Evolutionary conservation across 768 basidiomycete species (phyloP).

Genomic region (Panaeolus papilionaceus): DNA sequence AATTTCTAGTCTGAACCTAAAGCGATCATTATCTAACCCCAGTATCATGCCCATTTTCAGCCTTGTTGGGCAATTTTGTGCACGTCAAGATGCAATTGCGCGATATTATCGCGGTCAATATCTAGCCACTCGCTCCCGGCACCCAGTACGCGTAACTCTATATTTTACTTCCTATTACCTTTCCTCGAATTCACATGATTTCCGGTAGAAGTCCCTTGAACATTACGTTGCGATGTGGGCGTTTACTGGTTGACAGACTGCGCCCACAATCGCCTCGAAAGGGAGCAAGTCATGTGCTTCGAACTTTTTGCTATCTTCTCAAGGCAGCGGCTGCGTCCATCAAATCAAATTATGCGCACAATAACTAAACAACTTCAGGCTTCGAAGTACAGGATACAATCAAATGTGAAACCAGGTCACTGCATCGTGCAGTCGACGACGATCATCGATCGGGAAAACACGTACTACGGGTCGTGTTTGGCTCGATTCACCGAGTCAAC

Average conservation of each 20-base stretch:
- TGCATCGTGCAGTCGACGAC: background rate
- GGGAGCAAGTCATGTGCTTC: background rate
- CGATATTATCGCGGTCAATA: background rate
- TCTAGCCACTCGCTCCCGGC: background rate
- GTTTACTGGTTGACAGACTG: background rate
- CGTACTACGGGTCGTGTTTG: background rate
- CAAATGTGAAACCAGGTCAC: background rate
- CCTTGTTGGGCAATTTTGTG: background rate
- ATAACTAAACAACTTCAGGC: too few relatives aligned
- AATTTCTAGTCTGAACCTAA: too few relatives aligned
- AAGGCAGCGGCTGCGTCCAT: too few relatives aligned
- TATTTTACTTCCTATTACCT: background rate
- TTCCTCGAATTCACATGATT: background rate
- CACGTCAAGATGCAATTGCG: background rate
- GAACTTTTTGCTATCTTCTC: background rate
- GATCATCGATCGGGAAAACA: background rate
- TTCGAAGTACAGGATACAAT: too few relatives aligned
- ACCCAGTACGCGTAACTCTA: too few relatives aligned
- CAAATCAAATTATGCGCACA: too few relatives aligned
- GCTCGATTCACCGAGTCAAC: background rate
- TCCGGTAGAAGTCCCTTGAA: too few relatives aligned
- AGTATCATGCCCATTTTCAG: background rate
- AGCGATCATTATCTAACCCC: too few relatives aligned
- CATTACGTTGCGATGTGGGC: background rate
- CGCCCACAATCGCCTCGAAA: background rate